These are phyloP conservation scores for Delonix regia DNA, from an alignment of 306 rosid genomes.

Conservation along the genomic window DNA sequence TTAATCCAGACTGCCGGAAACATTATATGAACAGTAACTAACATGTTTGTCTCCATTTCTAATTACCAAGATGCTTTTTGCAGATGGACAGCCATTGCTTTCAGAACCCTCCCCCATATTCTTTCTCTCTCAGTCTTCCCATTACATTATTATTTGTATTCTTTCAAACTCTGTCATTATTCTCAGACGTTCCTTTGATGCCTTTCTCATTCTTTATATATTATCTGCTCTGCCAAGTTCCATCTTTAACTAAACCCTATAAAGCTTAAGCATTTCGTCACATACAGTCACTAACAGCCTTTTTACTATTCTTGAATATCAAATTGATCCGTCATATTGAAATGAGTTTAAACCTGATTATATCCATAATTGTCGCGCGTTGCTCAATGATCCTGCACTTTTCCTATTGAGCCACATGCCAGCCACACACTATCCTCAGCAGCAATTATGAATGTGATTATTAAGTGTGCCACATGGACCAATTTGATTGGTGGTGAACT, in stretches of 20 bases:
- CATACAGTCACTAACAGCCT: slow-evolving; percentile 89
- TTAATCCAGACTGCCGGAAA: slow-evolving; percentile 35
- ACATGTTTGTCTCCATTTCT: slow-evolving; percentile 51
- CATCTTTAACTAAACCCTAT: slow-evolving; percentile 84
- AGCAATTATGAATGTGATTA: neutral
- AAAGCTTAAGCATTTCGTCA: slow-evolving; percentile 68
- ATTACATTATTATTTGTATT: slow-evolving; percentile 30
- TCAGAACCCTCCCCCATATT: slow-evolving; percentile 41
- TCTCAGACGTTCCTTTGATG: slow-evolving; percentile 40
- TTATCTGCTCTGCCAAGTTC: slow-evolving; percentile 57
- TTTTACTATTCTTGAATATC: slow-evolving; percentile 50
- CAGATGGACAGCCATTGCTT: slow-evolving; percentile 49
- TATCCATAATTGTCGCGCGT: neutral
- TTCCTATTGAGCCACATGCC: slow-evolving; percentile 20
- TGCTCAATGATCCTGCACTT: slow-evolving; percentile 27
- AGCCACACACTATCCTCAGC: neutral
- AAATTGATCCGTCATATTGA: neutral
- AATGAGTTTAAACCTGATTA: neutral
- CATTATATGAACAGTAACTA: slow-evolving; percentile 52
- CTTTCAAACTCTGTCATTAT: slow-evolving; percentile 40
- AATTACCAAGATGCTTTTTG: slow-evolving; percentile 39
- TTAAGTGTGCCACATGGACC: slow-evolving; percentile 11
- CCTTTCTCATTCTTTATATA: slow-evolving; percentile 47
- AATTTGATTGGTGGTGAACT: slow-evolving; percentile 36
- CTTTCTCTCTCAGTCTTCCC: slow-evolving; percentile 22